Evolutionary conservation across 2,329 filamentous ascomycete species (phyloP).

Genomic region (Fragosphaeria purpurea): DNA sequence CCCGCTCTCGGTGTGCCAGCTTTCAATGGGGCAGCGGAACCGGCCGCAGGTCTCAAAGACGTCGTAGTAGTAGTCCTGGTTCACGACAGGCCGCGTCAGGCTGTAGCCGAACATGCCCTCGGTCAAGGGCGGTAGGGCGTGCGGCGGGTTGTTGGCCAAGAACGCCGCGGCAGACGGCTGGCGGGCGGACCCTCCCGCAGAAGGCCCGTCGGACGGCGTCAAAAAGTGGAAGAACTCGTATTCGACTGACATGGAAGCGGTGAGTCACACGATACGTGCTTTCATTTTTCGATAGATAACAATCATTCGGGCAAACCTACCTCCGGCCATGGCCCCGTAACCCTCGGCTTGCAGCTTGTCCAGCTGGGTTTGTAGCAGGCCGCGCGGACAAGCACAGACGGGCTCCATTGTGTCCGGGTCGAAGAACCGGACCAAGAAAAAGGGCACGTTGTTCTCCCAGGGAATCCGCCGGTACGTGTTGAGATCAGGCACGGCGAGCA

Average conservation of each 20-base stretch:
- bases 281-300: too few relatives aligned
- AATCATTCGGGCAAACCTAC: conserved; percentile 30
- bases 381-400: conserved; percentile 69
- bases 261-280: not conserved
- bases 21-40: conserved; percentile 76
- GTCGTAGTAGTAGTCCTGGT: conserved; percentile 86
- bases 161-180: conserved; percentile 63
- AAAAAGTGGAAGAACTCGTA: conserved; percentile 94
- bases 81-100: conserved; percentile 74
- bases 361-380: conserved; percentile 58
- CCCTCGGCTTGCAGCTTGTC: conserved; percentile 58
- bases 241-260: conserved; percentile 50
- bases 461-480: conserved; percentile 72
- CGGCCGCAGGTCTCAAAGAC: conserved; percentile 70
- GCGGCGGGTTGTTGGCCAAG: conserved; percentile 61
- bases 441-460: conserved; percentile 79
- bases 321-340: conserved; percentile 82
- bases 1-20: conserved; percentile 92
- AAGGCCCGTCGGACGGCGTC: conserved; percentile 43
- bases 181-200: conserved; percentile 13
- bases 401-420: conserved; percentile 68
- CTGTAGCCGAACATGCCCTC: conserved; percentile 97
- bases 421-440: conserved; percentile 75
- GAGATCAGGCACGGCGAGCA: conserved; percentile 74
- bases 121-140: conserved; percentile 67